Base-by-base conservation (phyloP, 192 early-diverging fungal species). In the Borealophlyctis nickersoniae region DNA sequence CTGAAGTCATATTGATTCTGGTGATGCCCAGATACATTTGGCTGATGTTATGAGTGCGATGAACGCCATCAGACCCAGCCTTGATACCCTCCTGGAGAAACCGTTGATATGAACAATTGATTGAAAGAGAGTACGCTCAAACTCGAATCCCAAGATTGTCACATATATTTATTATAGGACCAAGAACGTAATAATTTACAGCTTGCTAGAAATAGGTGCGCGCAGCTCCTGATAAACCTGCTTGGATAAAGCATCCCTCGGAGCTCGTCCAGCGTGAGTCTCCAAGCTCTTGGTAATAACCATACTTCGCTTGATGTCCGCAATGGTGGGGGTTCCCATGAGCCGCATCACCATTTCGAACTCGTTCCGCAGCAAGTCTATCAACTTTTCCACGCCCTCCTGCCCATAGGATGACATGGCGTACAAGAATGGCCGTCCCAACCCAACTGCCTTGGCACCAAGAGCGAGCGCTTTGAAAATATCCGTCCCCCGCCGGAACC, bases 381-480 rank as follows among this genome's bases (percentile, higher is more conserved):
- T 67, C 23, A 87, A 79, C 19, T 76, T 67, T 45, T 89, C 79
- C 27, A 91, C 96, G 61, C 96, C 96, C 16, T 71, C 65, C 39
- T 93, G 88, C 22, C 96, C 96, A 74, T 96, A 91, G 4, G 78
- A 28, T 36, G 74, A 69, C 84, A 89, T 85, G 60, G 81, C 86
- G 56, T 81, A 91, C 56, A 83, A 68, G 5, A 79, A 77, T 28
- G 91, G 87, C 73, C 92, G 63, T 55, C 95, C 91, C 74, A 93
- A 65, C 58, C 94, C 93, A 66, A 96, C 86, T 70, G 89, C 95
- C 39, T 83, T 86, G 0, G 97, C 97, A 11, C 97, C 97, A 7
- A 99, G 72, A 3, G 95, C 95, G 60, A 99, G 78, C 1, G 94
- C 94, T 81, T 98, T 98, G 78, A 96, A 85, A 23, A 99, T 87